Conservation (phyloP, 2,329 filamentous ascomycete genomes). For the Aaosphaeria arxii region DNA sequence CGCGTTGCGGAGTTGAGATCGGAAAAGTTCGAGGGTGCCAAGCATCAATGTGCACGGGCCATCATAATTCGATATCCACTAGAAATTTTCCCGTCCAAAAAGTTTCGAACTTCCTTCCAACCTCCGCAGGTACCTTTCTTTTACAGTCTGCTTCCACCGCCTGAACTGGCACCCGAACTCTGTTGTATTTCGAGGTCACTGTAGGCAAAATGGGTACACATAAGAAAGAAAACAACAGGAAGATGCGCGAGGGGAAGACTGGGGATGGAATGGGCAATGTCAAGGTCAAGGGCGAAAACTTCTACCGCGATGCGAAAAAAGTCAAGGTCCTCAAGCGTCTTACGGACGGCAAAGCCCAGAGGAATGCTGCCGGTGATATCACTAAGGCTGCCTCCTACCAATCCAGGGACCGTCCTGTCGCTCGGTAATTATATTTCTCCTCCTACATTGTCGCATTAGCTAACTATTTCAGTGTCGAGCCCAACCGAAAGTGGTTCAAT, state of each 20-base stretch:
- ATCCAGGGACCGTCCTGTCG: slow-evolving; percentile 74
- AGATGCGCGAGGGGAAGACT: slow-evolving; percentile 79
- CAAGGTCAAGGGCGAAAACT: slow-evolving; percentile 94
- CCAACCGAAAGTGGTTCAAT: slow-evolving; percentile 96
- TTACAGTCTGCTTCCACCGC: too few species aligned
- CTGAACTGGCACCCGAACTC: too few species aligned
- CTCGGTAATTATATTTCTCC: slow-evolving; percentile 46
- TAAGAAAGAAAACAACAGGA: slow-evolving; percentile 87
- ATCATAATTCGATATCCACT: too few species aligned
- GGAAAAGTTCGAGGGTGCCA: too few species aligned
- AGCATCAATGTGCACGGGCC: too few species aligned
- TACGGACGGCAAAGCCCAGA: slow-evolving; percentile 79
- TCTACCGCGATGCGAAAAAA: slow-evolving; percentile 91
- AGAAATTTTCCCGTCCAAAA: too few species aligned
- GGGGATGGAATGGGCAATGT: slow-evolving; percentile 89
- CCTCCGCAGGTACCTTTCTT: too few species aligned
- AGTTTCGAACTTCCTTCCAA: too few species aligned
- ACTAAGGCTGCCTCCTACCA: slow-evolving; percentile 82
- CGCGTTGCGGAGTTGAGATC: too few species aligned
- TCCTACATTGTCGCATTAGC: too few species aligned
- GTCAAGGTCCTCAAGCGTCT: slow-evolving; percentile 86
- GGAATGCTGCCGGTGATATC: slow-evolving; percentile 81
- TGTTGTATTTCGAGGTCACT: too few species aligned
- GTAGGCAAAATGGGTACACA: slow-evolving; percentile 68
- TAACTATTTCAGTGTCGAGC: slow-evolving; percentile 61